Evolutionary conservation across 306 rosid genomes (phyloP).

Genomic region (Quercus alba): DNA sequence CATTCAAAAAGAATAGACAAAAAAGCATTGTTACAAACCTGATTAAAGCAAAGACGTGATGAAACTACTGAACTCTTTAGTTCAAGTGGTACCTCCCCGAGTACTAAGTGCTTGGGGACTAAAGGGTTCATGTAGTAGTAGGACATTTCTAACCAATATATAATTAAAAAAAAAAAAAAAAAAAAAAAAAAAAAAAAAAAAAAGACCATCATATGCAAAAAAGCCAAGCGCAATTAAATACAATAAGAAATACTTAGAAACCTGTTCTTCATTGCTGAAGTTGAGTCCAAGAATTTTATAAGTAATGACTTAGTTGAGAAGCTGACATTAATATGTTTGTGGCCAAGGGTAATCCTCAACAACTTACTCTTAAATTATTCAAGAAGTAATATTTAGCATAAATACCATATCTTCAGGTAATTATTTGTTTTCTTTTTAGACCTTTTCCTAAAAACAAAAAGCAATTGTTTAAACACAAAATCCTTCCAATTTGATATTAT

Average conservation of each 20-base stretch:
- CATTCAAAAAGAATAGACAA: too few species aligned
- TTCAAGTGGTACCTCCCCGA: too few species aligned
- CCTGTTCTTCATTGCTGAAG: background rate
- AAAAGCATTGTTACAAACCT: background rate
- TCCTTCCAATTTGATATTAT: background rate
- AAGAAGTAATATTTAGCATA: background rate
- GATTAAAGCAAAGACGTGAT: background rate
- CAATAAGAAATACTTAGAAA: background rate
- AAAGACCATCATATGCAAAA: background rate
- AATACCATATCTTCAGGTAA: background rate
- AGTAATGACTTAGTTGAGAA: constrained; percentile 4
- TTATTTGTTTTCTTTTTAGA: background rate
- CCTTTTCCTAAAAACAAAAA: background rate
- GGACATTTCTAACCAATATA: too few species aligned
- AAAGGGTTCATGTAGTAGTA: too few species aligned
- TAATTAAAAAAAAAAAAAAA: background rate
- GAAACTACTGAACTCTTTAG: background rate
- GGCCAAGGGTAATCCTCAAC: background rate
- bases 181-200: background rate
- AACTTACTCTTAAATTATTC: background rate
- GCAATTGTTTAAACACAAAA: constrained; percentile 1
- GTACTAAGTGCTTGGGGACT: too few species aligned
- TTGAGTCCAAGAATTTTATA: background rate
- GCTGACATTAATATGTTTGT: background rate
- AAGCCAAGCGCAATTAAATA: background rate